These are phyloP conservation scores for Lachnellula cervina DNA, from an alignment of 2,329 filamentous ascomycete genomes.

Conservation along the genomic window DNA sequence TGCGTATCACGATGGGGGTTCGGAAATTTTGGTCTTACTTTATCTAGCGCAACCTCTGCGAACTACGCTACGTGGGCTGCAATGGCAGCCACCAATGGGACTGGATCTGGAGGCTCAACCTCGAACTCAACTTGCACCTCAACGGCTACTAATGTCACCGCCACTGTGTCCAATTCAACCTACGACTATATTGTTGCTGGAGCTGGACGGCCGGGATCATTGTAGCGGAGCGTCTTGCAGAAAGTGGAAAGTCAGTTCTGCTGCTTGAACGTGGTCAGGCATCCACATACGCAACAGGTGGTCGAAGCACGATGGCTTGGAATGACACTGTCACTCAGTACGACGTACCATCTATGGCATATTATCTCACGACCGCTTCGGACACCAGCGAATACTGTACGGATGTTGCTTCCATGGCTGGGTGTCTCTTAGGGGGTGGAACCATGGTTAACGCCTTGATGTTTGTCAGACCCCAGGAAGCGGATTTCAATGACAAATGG, in stretches of 20 bases:
- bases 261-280: conserved; percentile 31
- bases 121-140: conserved; percentile 13
- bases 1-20: conserved; percentile 17
- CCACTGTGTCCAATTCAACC: conserved; percentile 24
- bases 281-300: conserved; percentile 19
- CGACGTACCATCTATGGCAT: conserved; percentile 64
- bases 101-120: neutral
- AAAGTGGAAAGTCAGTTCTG: conserved; percentile 42
- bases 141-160: conserved; percentile 7
- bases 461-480: conserved; percentile 58
- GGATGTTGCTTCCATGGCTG: conserved; percentile 57
- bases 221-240: conserved; percentile 46
- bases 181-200: conserved; percentile 63
- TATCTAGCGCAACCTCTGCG: conserved; percentile 11
- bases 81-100: conserved; percentile 11
- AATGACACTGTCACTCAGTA: conserved; percentile 52
- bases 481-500: conserved; percentile 69
- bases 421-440: conserved; percentile 60
- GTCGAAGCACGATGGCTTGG: conserved; percentile 17
- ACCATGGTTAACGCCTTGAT: conserved; percentile 55
- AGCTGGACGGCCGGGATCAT: conserved; percentile 56
- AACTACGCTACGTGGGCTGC: conserved; percentile 15
- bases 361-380: conserved; percentile 60
- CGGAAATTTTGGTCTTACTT: conserved; percentile 15
- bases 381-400: conserved; percentile 38